Base-by-base conservation (phyloP, 2,329 filamentous ascomycete species). In the Talaromyces amestolkiae region DNA sequence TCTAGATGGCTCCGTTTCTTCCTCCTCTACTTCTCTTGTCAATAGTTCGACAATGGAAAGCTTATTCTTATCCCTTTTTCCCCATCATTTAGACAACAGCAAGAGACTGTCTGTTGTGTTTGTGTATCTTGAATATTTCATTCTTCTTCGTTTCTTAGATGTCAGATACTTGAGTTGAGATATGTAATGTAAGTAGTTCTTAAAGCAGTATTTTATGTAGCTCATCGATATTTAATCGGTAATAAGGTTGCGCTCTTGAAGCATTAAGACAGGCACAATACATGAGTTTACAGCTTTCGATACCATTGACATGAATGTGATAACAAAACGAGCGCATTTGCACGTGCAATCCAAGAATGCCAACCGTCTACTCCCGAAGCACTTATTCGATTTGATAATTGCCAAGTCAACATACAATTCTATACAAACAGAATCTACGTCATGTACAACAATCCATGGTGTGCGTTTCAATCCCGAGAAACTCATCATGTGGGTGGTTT, bases 41-140 rank as follows among this genome's bases (percentile, higher is more conserved):
- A 58, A 63, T 63, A 58, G 41, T 63, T 43, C 51, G 51, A 35
- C 49, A 63, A 63, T 63, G 24, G 51, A 58, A 56, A 53, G 22
- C 58, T 39, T 56, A 22, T 37, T 56, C 31, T 53, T 31, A 33
- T 53, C 17, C 49, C 17, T 19, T 33, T 53, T 53, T 33, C 10
- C 10, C 33, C 24, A 53, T 53, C 15, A 33, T n/a, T n/a, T 39
- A 56, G 53, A 56, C 53, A 47, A 13, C 19, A 33, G 49, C 31
- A 56, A 56, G 53, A 39, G 24, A 37, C 19, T 54, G 22, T 33
- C 15, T 56, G 33, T 17, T 17, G 9, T 53, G 49, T 53, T n/a
- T 54, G 27, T 54, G 51, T 54, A 22, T 54, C 51, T 54, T 54
- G 9, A 35, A 22, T 19, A 31, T 1, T 31, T 6, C 5, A 31